Base-by-base conservation (phyloP, 192 early-diverging fungal genomes). In the Linnemannia zychae region DNA sequence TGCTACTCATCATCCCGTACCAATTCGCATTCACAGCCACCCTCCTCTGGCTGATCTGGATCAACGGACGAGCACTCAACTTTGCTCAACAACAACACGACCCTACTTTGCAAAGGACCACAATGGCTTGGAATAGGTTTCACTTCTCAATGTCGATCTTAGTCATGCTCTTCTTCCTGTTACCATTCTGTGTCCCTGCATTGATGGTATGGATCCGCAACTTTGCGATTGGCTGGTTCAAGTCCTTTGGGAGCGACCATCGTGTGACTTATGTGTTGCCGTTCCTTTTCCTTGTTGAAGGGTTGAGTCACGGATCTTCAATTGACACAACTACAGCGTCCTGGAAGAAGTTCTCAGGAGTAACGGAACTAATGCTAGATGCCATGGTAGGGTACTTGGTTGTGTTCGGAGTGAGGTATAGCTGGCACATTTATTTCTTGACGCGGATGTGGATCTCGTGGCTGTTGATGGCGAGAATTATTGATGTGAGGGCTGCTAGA, bases 121-220 rank as follows among this genome's bases (percentile, higher is more conserved):
- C n/a, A n/a, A 72, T 57, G 72, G 37, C 72, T 49, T 76, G 79
- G 76, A 81, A 82, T 28, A 88, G 89, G 12, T 90, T 88, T 33
- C 83, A 93, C 46, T 94, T 92, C 75, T 87, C 92, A 70, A 87
- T 91, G 75, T 90, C 91, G 0, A 78, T 94, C 52, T 80, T 94
- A 37, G 57, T 95, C 36, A 84, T 94, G 69, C 89, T 92, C 82
- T 90, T 94, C 60, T 91, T 89, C 49, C 80, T 94, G 13, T 77
- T 95, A 28, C 95, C 95, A 5, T 94, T 93, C 71, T 92, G 90
- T 78, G 88, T 89, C 15, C 93, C 95, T 0, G 91, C 92, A 46
- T 81, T 95, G n/a, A 84, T 94, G 66, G 93, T 94, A 2, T 95
- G 94, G 92, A 91, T 93, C 75, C 90, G 94, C 38, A 95, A 95